Evolutionary conservation across 176 grass and related monocot species (phyloP).

Genomic region (Miscanthus lutarioriparius): DNA sequence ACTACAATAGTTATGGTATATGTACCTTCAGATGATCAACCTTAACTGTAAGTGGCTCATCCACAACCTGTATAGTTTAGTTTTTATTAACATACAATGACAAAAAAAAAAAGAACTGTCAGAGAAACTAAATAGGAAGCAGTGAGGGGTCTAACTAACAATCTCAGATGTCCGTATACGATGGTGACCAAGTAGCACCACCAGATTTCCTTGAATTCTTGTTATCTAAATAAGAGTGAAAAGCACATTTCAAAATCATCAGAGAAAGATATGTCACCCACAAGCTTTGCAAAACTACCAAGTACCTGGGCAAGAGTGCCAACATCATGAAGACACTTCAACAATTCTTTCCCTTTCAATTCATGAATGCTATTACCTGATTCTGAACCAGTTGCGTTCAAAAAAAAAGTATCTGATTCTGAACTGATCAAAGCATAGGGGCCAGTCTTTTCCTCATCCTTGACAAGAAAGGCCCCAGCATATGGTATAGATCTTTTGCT

Average conservation of each 20-base stretch:
- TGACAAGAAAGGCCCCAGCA: constrained; percentile 93
- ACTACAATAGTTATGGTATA: not conserved
- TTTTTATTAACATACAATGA: constrained; percentile 22
- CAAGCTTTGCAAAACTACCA: constrained; percentile 1
- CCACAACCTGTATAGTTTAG: constrained; percentile 54
- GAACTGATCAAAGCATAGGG: constrained; percentile 52
- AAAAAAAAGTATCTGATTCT: constrained; percentile 45
- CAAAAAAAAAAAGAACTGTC: not conserved
- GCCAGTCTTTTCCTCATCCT: constrained; percentile 69
- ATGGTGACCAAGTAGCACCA: constrained; percentile 78
- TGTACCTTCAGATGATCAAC: constrained; percentile 94
- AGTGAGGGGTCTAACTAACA: constrained; percentile 43
- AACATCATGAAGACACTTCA: constrained; percentile 91
- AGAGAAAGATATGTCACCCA: not conserved
- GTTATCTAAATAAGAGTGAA: constrained; percentile 71
- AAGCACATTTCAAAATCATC: constrained; percentile 4
- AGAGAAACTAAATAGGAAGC: constrained; percentile 24
- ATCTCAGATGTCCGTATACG: constrained; percentile 80
- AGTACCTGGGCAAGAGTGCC: constrained; percentile 85
- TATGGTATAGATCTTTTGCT: constrained; percentile 74
- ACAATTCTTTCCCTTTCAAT: constrained; percentile 89
- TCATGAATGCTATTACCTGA: constrained; percentile 86
- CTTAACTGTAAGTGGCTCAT: constrained; percentile 93
- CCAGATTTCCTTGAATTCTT: constrained; percentile 85
- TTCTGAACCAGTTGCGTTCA: constrained; percentile 40